These are phyloP conservation scores for Friedmanniomyces endolithicus DNA, from an alignment of 495 filamentous ascomycete genomes.

Conservation along the genomic window DNA sequence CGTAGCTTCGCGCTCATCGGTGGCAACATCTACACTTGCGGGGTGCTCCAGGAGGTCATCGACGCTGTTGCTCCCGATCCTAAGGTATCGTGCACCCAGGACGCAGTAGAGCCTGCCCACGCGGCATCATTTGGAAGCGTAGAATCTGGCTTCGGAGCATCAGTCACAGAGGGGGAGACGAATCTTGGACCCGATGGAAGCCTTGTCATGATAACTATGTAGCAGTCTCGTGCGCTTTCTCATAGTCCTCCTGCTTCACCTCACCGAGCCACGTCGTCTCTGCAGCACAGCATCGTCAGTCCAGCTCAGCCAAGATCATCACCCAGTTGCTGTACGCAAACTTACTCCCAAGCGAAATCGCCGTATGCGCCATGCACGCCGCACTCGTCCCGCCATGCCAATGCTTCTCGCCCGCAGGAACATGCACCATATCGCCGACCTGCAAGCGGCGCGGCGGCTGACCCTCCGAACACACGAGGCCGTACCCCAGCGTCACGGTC, in stretches of 20 bases:
- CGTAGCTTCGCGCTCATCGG: constrained; percentile 1
- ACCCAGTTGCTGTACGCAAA: not conserved
- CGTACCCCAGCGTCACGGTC: constrained; percentile 17
- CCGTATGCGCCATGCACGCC: constrained; percentile 18
- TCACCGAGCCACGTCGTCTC: constrained; percentile 19
- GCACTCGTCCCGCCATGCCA: constrained; percentile 17
- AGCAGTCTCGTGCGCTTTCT: constrained; percentile 14
- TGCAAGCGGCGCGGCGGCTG: constrained; percentile 11
- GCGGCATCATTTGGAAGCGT: not conserved
- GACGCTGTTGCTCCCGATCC: constrained; percentile 5
- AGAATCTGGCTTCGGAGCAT: constrained; percentile 1
- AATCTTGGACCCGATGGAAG: constrained; percentile 4
- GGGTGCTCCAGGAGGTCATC: constrained; percentile 8
- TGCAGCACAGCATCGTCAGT: not conserved
- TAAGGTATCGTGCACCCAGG: not conserved
- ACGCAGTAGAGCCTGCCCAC: constrained; percentile 1
- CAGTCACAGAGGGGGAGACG: constrained; percentile 2
- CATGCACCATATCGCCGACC: constrained; percentile 21
- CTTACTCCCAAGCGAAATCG: constrained; percentile 18
- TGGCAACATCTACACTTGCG: constrained; percentile 2
- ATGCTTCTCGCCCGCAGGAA: constrained; percentile 18
- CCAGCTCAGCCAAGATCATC: not conserved
- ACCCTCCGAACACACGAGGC: constrained; percentile 18
- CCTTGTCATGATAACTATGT: not conserved
- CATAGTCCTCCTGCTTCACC: constrained; percentile 18